Percentiles rank a stretch among this genome's conserved stretches.
Evolutionary conservation across 2,329 filamentous ascomycete genomes (phyloP).

Genomic region (Cylindrodendrum hubeiense): DNA sequence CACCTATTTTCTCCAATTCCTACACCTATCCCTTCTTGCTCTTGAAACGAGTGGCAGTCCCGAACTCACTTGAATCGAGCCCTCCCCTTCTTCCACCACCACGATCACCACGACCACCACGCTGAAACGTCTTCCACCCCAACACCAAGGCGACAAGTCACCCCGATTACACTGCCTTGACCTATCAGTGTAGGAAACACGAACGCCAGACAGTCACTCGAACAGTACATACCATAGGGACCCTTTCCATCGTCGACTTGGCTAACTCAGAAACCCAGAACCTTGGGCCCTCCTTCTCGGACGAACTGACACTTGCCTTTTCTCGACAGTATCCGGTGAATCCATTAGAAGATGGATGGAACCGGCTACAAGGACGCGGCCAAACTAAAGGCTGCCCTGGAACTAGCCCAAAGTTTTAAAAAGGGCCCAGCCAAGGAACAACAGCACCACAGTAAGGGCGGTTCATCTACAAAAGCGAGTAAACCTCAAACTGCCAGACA

Average conservation of each 20-base stretch:
- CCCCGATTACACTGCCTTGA: too few species aligned
- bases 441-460: background rate
- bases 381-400: slow-evolving; percentile 45
- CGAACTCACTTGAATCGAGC: too few species aligned
- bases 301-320: background rate
- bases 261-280: background rate
- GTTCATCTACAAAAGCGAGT: background rate
- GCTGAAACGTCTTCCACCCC: too few species aligned
- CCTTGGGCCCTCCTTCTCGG: background rate
- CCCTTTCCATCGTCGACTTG: background rate
- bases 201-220: too few species aligned
- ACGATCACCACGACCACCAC: too few species aligned
- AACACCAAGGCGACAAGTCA: too few species aligned
- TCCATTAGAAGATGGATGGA: slow-evolving; percentile 27
- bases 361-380: slow-evolving; percentile 39
- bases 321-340: background rate
- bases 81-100: too few species aligned
- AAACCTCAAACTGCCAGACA: background rate
- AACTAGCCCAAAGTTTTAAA: slow-evolving; percentile 44
- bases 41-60: too few species aligned
- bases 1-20: too few species aligned
- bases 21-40: background rate
- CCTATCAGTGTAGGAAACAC: too few species aligned
- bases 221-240: background rate
- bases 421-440: slow-evolving; percentile 14